phyloP scores from a whole-genome alignment of 345 rosid species.

The Murraya koenigii region DNA sequence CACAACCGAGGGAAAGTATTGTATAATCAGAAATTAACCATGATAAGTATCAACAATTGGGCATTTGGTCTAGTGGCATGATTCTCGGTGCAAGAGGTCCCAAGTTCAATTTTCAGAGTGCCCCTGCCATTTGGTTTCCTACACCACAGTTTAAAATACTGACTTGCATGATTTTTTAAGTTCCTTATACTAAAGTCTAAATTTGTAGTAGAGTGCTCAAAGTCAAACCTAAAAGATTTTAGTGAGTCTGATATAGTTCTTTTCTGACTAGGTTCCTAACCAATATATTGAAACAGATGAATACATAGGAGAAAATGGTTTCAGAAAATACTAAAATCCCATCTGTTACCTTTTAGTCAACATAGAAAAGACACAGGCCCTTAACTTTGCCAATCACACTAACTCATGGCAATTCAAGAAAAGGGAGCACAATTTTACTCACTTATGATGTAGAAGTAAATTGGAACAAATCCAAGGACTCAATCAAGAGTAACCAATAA shows the following conservation, averaged over 20 bases:
- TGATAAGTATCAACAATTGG: constrained; percentile 6
- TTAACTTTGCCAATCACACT: background rate
- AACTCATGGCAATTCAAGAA: background rate
- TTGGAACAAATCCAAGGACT: background rate
- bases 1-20: too few relatives aligned
- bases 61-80: constrained; percentile 59
- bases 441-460: background rate
- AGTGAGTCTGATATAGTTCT: background rate
- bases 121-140: constrained; percentile 15
- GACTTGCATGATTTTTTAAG: background rate
- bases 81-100: constrained; percentile 60
- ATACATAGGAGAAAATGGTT: background rate
- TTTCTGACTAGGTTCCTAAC: background rate
- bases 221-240: background rate
- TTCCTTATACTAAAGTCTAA: background rate
- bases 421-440: background rate
- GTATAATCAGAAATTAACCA: too few relatives aligned
- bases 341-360: background rate
- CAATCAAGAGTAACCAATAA: background rate
- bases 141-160: background rate
- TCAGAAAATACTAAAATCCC: background rate
- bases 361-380: background rate
- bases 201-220: background rate
- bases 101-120: constrained; percentile 43
- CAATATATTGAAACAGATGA: background rate